These are phyloP conservation scores for Lupinus albus DNA, from an alignment of 306 rosid species.

Conservation along the genomic window DNA sequence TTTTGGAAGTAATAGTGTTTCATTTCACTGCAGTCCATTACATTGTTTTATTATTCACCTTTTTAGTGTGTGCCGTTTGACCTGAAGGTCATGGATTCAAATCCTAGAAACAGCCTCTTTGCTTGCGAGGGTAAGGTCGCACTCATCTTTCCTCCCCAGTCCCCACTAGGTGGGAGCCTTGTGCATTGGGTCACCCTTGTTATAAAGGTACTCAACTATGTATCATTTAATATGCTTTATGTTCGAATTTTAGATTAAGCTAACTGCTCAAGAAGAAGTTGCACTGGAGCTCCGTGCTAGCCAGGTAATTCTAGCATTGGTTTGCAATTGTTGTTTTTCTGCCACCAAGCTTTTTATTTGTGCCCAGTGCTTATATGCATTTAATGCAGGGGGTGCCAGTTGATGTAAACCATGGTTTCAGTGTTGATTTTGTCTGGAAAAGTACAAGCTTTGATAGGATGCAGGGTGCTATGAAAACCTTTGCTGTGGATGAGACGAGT, in stretches of 20 bases:
- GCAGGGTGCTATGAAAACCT: constrained; percentile 99
- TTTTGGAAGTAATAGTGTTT: not conserved
- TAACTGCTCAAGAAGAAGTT: constrained; percentile 98
- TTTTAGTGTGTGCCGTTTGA: not conserved
- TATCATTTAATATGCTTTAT: constrained; percentile 16
- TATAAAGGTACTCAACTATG: not conserved
- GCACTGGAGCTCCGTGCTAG: constrained; percentile 97
- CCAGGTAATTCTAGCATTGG: constrained; percentile 61
- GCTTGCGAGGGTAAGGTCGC: too few species aligned
- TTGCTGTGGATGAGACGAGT: constrained; percentile 99
- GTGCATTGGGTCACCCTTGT: too few species aligned
- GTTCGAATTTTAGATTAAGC: constrained; percentile 71
- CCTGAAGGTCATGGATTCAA: too few species aligned
- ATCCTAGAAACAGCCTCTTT: too few species aligned
- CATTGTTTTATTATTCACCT: constrained; percentile 12
- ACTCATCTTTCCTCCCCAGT: too few species aligned
- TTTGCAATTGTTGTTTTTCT: constrained; percentile 11
- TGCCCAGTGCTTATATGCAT: constrained; percentile 30
- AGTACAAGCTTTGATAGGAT: constrained; percentile 99
- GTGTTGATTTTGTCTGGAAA: constrained; percentile 99
- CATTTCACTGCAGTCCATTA: not conserved
- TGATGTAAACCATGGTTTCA: constrained; percentile 93
- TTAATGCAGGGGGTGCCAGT: constrained; percentile 92
- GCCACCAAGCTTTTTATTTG: constrained; percentile 9
- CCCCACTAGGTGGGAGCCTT: too few species aligned